These are phyloP conservation scores for Arachis hypogaea DNA, from an alignment of 306 rosid genomes.

Conservation along the genomic window DNA sequence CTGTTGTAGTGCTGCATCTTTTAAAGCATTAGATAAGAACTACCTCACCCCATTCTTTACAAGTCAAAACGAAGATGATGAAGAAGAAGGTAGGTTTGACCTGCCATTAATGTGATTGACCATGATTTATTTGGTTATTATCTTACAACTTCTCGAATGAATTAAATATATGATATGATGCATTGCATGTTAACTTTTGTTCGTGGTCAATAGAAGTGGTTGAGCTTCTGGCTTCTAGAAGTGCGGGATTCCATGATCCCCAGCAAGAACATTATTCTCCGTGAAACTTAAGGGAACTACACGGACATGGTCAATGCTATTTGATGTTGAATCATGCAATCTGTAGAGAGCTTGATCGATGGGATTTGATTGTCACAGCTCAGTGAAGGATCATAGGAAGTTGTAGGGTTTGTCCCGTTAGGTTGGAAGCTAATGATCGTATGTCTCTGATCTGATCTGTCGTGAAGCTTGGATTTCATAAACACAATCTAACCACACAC, in stretches of 20 bases:
- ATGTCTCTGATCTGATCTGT: slow-evolving; percentile 6
- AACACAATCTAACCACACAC: slow-evolving; percentile 20
- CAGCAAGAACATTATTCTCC: slow-evolving; percentile 21
- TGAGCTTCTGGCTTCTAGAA: slow-evolving; percentile 38
- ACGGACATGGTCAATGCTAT: slow-evolving; percentile 28
- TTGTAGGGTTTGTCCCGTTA: not conserved
- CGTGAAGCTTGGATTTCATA: not conserved
- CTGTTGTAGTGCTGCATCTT: slow-evolving; percentile 62
- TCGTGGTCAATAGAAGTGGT: slow-evolving; percentile 40
- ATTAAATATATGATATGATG: not conserved
- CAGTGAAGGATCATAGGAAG: slow-evolving; percentile 29
- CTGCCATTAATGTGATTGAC: not conserved
- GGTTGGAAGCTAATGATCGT: slow-evolving; percentile 21
- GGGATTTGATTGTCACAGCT: not conserved
- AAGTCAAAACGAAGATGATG: slow-evolving; percentile 73
- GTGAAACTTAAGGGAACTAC: slow-evolving; percentile 8
- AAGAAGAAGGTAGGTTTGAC: slow-evolving; percentile 55
- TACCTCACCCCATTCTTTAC: slow-evolving; percentile 86
- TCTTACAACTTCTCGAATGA: too few relatives aligned
- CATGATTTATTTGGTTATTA: too few relatives aligned
- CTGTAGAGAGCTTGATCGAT: slow-evolving; percentile 20
- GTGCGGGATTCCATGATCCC: slow-evolving; percentile 27
- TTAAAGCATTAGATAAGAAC: slow-evolving; percentile 69
- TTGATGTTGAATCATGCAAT: slow-evolving; percentile 29
- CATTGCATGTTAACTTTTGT: not conserved